Conservation (phyloP, 2,329 filamentous ascomycete genomes). For the Neofusicoccum laricinum region DNA sequence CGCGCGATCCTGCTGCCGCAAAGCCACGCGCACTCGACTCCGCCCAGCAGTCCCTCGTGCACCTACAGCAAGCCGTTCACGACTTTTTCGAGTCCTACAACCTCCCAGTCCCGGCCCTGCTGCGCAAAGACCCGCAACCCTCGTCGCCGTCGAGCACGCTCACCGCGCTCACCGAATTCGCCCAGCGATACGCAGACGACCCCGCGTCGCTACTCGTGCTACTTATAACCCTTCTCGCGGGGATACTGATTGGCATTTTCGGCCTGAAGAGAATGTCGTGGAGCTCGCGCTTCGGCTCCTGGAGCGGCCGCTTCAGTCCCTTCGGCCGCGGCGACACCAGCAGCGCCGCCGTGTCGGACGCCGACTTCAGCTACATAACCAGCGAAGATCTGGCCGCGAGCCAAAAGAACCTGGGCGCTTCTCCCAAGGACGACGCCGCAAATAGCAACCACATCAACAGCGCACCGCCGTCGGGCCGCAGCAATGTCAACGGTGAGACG, state of each 20-base stretch:
- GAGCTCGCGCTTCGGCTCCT: slow-evolving; percentile 44
- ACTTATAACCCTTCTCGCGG: slow-evolving; percentile 28
- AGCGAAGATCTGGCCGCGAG: slow-evolving; percentile 62
- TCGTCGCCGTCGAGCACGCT: slow-evolving; percentile 26
- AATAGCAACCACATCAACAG: slow-evolving; percentile 20
- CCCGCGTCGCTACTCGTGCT: slow-evolving; percentile 14
- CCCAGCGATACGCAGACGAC: neutral
- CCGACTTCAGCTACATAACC: slow-evolving; percentile 82
- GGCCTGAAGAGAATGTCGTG: slow-evolving; percentile 42
- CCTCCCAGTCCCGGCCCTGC: slow-evolving; percentile 38
- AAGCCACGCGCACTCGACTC: neutral
- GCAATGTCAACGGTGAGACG: slow-evolving; percentile 46
- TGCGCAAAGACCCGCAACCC: slow-evolving; percentile 27
- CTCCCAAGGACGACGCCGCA: slow-evolving; percentile 21
- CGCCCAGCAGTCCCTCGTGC: neutral
- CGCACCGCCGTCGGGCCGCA: slow-evolving; percentile 16
- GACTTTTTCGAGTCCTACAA: slow-evolving; percentile 16
- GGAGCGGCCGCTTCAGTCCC: slow-evolving; percentile 48
- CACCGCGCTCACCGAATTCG: slow-evolving; percentile 2
- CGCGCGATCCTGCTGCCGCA: slow-evolving; percentile 1
- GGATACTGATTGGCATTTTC: slow-evolving; percentile 39
- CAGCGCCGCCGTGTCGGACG: slow-evolving; percentile 61
- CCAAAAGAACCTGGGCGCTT: slow-evolving; percentile 21
- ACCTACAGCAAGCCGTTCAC: slow-evolving; percentile 1
- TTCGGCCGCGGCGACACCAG: slow-evolving; percentile 42